Conservation (phyloP, 768 basidiomycete genomes). For the Boletus vermiculosoides region DNA sequence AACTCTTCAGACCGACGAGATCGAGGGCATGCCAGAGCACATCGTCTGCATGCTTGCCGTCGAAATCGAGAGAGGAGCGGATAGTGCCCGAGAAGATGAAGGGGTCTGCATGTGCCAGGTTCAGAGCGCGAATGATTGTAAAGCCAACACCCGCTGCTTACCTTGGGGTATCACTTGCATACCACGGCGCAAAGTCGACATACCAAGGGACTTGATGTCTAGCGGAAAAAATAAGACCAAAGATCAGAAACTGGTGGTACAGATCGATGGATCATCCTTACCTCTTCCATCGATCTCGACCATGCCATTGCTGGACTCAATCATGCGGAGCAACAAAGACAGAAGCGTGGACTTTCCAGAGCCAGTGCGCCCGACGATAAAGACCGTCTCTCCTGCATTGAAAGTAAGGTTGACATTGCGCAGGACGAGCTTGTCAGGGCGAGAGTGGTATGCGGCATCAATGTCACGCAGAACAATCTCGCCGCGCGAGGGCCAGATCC, state of each 20-base stretch:
- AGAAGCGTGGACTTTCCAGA: slow-evolving; percentile 74
- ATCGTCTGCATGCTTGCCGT: slow-evolving; percentile 23
- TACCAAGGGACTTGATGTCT: slow-evolving; percentile 81
- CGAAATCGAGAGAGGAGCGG: slow-evolving; percentile 29
- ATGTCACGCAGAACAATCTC: slow-evolving; percentile 64
- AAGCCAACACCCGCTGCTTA: neutral
- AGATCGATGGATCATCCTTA: slow-evolving; percentile 35
- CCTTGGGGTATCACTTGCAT: slow-evolving; percentile 34
- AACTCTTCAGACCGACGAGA: slow-evolving; percentile 59
- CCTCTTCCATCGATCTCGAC: slow-evolving; percentile 73
- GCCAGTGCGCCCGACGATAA: slow-evolving; percentile 76
- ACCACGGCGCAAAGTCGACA: slow-evolving; percentile 28
- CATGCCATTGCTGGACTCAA: slow-evolving; percentile 61
- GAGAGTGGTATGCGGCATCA: slow-evolving; percentile 70
- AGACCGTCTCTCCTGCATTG: slow-evolving; percentile 67
- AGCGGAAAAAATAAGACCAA: slow-evolving; percentile 47
- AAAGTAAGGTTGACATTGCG: slow-evolving; percentile 62
- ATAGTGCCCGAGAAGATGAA: slow-evolving; percentile 35
- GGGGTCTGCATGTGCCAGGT: slow-evolving; percentile 18
- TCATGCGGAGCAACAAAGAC: slow-evolving; percentile 72
- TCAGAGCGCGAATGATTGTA: neutral
- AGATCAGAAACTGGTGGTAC: slow-evolving; percentile 66
- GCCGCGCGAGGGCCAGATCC: slow-evolving; percentile 40
- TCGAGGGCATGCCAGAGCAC: slow-evolving; percentile 42
- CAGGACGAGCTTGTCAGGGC: slow-evolving; percentile 60